Evolutionary conservation across 2,329 filamentous ascomycete genomes (phyloP), one percentile per base, ranked within the genome.

Genomic region (Cladophialophora carrionii): DNA sequence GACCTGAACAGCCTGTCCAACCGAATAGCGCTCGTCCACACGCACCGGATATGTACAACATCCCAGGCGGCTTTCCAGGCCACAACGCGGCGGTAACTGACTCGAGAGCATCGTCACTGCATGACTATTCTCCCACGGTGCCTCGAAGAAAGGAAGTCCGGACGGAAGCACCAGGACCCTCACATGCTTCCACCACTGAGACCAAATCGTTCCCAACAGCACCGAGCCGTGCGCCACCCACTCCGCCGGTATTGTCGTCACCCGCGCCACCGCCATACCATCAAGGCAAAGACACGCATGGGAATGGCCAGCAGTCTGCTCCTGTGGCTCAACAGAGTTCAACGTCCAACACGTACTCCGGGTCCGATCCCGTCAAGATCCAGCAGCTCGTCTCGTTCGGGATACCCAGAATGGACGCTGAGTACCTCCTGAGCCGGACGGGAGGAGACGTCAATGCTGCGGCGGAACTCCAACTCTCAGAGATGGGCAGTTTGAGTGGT

Each of bases 381-480:
- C 32, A 54, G 26, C 49, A 61, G 34, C 58, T 61, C 20, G 46
- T 51, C 9, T 48, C 43, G 10, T 51, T 61, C 32, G 58, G 49
- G 1, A 61, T 61, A 6, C 26, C 48, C 49, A 12, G 32, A 12
- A 24, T 48, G 20, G 34, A 53, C 24, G 58, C 58, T 4, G 58
- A 61, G 51, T 41, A 48, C 22, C 34, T 54, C 17, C 58, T 61
- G 32, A 46, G 20, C 31, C 49, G 49, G 51, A 61, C 58, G 49
- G 51, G 51, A 12, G 58, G 58, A 22, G 58, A 61, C n/a, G 49
- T 61, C 14, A 54, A 61, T 17, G 58, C 51, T 10, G 58, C 58
- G 1, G 58, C 58, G 24, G 49, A 46, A 32, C 51, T 61, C 2
- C 32, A 43, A 9, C 48, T 61, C 51, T 48, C 34, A 32, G 34